Percentiles rank a stretch among this genome's conserved stretches.
phyloP scores from a whole-genome alignment of 148 eudicot species.

The Polygonum maritimum region DNA sequence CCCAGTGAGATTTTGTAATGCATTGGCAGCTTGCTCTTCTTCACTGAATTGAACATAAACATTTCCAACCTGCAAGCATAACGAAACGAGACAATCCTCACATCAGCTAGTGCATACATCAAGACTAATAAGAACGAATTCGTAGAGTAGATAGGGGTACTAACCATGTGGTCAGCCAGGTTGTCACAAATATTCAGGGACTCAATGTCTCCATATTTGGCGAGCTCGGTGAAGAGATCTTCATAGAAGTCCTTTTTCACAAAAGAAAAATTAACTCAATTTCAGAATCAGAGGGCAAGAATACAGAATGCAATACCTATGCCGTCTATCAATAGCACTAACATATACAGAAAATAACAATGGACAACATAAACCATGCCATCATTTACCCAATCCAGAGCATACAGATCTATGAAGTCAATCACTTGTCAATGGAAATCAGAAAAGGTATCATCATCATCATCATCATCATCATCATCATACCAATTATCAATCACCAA shows the following conservation, averaged over 20 bases:
- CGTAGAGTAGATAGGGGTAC: not conserved
- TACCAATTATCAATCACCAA: no score
- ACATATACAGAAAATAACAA: not conserved
- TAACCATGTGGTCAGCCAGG: conserved; percentile 91
- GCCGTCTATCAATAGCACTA: not conserved
- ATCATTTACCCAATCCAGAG: not conserved
- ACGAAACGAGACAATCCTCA: not conserved
- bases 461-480: not conserved
- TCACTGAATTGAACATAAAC: conserved; percentile 89
- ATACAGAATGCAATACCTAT: not conserved
- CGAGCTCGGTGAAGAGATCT: conserved; percentile 83
- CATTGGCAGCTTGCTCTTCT: conserved; percentile 83
- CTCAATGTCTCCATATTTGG: conserved; percentile 87
- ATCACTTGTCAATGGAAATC: not conserved
- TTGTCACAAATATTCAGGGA: conserved; percentile 87
- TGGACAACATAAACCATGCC: not conserved
- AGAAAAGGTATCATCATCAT: not conserved
- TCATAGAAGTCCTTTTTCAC: conserved; percentile 69
- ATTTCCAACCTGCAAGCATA: conserved; percentile 65
- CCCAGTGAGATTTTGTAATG: conserved; percentile 60
- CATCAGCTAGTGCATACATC: not conserved
- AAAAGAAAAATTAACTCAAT: not conserved
- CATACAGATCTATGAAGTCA: not conserved
- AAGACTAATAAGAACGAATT: not conserved
- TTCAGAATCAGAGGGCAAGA: not conserved